Base-by-base conservation (phyloP, 2,329 filamentous ascomycete species). In the Alternaria sp. region DNA sequence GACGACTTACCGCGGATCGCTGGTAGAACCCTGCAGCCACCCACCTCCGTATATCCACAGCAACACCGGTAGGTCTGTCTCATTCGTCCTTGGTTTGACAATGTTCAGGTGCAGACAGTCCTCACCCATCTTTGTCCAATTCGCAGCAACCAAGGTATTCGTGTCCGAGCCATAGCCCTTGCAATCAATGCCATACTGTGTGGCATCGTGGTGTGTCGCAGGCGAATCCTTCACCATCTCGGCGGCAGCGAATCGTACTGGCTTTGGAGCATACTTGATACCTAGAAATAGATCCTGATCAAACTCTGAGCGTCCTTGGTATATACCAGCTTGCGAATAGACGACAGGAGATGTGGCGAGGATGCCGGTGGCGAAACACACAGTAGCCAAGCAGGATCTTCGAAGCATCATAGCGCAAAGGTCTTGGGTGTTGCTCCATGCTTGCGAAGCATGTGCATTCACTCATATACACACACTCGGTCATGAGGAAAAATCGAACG, bases 71-170 rank as follows among this genome's bases (percentile, higher is more conserved):
- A 76, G 37, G 1, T 58, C 21, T 3, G 39, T 69, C 14, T 63
- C 41, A 1, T 69, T 67, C 4, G 62, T 65, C 10, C 41, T 58
- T 2, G 71, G 71, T 40, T 64, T 68, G 17, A 74, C 39, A 10
- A 74, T 72, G 52, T 80, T 81, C 9, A 80, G 60, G 54, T 76
- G 77, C 5, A 81, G 60, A 56, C 84, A 85, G 53, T 85, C 83
- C 62, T 74, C 72, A 4, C 71, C 69, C 9, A 73, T 29, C 23
- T 51, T 63, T 4, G 71, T 72, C 68, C 56, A 70, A 10, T 67
- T 67, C 5, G 57, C 49, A 9, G 58, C 56, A 21, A 72, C 69
- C 11, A 73, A 59, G 34, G 52, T 49, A 14, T 62, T 68, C 0
- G 70, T 72, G 33, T 73, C 71, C 8, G 63, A 66, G 0, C 71